Evolutionary conservation across 2,329 filamentous ascomycete species (phyloP), one percentile per base, ranked within the genome.

Genomic region (Pyrenochaeta sp.): DNA sequence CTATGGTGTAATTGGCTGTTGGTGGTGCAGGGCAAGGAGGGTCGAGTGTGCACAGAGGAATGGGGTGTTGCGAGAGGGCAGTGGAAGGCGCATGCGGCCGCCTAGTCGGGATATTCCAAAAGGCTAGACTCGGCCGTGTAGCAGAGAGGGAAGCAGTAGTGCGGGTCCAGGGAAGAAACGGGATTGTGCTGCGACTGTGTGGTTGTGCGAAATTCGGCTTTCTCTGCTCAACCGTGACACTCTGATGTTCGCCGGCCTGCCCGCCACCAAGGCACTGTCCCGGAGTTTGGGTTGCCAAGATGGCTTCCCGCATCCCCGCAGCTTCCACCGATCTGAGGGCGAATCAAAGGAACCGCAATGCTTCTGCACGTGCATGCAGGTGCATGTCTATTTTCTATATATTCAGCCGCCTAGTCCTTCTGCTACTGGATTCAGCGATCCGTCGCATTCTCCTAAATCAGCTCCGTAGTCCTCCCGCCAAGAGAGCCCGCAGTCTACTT

Each of bases 251-350:
- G 35, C 35, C 22, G 20, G 30, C 29, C 26, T 21, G 30, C 30
- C 35, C 38, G 47, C 43, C 35, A 37, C 47, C 35, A 50, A 47
- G 8, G 39, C 38, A 45, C 32, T 18, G n/a, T 35, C 20, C 38
- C 47, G 47, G 47, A 47, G 38, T 50, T 47, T 36, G 28, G 34
- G 42, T 39, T 18, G 19, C 21, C 18, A 35, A 19, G 20, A 19
- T 19, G 14, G 24, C 24, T 38, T 35, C 20, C 36, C 39, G 20
- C 22, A 39, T 17, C 39, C 39, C 43, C 39, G 35, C 38, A 21
- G 13, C 22, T 22, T 26, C 21, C 6, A 15, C n/a, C 11, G 10
- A 9, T 2, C 14, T 3, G 24, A 27, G 24, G 6, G 14, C 24
- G 24, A 27, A 11, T n/a, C 10, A 27, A 10, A 27, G 8, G 6